phyloP scores from a whole-genome alignment of 306 rosid genomes.

The Oemleria cerasiformis region DNA sequence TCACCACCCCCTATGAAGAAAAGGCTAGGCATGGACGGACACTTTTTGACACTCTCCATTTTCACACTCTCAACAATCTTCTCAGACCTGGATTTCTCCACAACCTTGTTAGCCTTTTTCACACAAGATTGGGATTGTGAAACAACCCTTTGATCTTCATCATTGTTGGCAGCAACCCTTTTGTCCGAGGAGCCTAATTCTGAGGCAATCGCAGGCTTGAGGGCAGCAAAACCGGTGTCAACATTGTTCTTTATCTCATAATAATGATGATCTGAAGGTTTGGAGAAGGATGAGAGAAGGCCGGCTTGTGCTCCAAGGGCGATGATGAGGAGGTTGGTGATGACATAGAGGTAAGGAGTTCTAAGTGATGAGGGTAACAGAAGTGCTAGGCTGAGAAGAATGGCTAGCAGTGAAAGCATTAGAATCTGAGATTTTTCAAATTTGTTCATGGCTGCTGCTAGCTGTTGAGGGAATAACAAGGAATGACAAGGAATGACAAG shows the following conservation, averaged over 20 bases:
- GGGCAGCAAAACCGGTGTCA: constrained; percentile 9
- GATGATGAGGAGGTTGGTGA: constrained; percentile 61
- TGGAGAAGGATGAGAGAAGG: constrained; percentile 47
- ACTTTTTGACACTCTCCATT: constrained; percentile 39
- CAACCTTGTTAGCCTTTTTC: constrained; percentile 22
- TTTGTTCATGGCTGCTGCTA: constrained; percentile 37
- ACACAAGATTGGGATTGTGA: constrained; percentile 12
- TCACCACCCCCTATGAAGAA: constrained; percentile 56
- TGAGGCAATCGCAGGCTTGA: constrained; percentile 21
- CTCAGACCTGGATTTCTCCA: constrained; percentile 39
- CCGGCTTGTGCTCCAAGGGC: constrained; percentile 81
- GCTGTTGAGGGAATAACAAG: background rate
- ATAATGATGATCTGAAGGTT: constrained; percentile 31
- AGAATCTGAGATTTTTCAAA: constrained; percentile 53
- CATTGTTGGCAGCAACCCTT: background rate
- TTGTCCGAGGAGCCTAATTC: constrained; percentile 21
- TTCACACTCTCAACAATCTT: constrained; percentile 24
- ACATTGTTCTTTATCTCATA: constrained; percentile 22
- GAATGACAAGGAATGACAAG: background rate
- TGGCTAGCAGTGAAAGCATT: constrained; percentile 36
- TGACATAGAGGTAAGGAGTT: constrained; percentile 55
- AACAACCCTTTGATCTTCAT: background rate
- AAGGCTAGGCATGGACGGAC: constrained; percentile 61
- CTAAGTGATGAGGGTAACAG: constrained; percentile 58
- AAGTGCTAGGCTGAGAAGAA: constrained; percentile 62